Percentiles rank a stretch among this genome's conserved stretches.
Conservation (phyloP, 176 grass and related monocot genomes). For the Stipa capillata region DNA sequence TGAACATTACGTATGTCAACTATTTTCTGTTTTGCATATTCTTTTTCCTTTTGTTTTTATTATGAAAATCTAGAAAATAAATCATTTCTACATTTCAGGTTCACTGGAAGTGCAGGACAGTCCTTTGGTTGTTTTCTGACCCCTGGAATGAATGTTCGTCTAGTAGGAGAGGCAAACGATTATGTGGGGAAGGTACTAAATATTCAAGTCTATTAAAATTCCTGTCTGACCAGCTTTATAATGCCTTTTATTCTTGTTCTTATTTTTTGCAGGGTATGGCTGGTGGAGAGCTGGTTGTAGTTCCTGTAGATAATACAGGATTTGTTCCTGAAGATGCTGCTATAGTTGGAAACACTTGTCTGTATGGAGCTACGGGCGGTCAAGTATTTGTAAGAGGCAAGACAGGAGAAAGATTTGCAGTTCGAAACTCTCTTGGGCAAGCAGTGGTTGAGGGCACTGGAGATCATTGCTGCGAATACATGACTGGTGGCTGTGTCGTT, state of each 20-base stretch:
- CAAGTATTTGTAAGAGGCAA: conserved; percentile 95
- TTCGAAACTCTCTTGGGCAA: conserved; percentile 91
- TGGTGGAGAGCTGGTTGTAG: conserved; percentile 91
- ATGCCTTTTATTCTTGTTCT: neutral
- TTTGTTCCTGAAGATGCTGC: conserved; percentile 92
- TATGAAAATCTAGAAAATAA: conserved; percentile 20
- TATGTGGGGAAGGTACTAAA: conserved; percentile 92
- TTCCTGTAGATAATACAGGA: conserved; percentile 76
- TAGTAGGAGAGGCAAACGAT: conserved; percentile 94
- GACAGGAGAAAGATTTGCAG: conserved; percentile 95
- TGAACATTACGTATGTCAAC: conserved; percentile 79
- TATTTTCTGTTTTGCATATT: conserved; percentile 15
- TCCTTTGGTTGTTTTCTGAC: conserved; percentile 97
- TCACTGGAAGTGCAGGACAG: conserved; percentile 95
- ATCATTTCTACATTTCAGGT: conserved; percentile 46
- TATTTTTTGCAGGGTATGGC: conserved; percentile 70
- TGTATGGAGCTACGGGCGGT: conserved; percentile 98
- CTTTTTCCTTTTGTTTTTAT: neutral
- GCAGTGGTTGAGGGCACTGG: conserved; percentile 99
- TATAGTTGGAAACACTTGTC: conserved; percentile 98
- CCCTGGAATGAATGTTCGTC: conserved; percentile 91
- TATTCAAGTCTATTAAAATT: neutral
- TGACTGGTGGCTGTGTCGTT: conserved; percentile 98
- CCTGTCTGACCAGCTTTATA: conserved; percentile 3
- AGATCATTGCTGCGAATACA: conserved; percentile 99